A percentile compares a stretch with the other conserved stretches of the same genome.
phyloP scores from a whole-genome alignment of 2,329 filamentous ascomycete species.

The Chlorencoelia australis region DNA sequence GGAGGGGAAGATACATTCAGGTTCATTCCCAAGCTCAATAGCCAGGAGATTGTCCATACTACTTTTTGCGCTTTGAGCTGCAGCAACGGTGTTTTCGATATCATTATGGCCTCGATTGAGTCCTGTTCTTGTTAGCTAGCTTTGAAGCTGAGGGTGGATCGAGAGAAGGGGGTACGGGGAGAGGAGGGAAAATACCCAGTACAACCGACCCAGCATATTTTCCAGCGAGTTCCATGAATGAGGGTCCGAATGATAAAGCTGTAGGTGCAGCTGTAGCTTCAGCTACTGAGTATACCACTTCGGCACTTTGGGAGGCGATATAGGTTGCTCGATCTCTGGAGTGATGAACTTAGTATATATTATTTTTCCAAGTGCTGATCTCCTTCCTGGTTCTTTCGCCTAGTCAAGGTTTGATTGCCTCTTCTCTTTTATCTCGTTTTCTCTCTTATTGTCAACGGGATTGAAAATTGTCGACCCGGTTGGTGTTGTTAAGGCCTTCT shows the following conservation, averaged over 20 bases:
- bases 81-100: conserved; percentile 42
- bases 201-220: conserved; percentile 40
- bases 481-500: too few relatives aligned
- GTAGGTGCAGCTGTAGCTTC: conserved; percentile 37
- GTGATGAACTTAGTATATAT: too few relatives aligned
- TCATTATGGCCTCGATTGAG: conserved; percentile 44
- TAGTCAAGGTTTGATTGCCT: too few relatives aligned
- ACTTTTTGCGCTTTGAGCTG: conserved; percentile 35
- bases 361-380: too few relatives aligned
- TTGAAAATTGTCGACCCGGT: too few relatives aligned
- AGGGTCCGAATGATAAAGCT: conserved; percentile 41
- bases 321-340: conserved; percentile 43
- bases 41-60: conserved; percentile 40
- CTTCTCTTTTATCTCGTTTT: too few relatives aligned
- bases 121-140: conserved; percentile 19
- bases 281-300: conserved; percentile 42
- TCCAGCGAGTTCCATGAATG: conserved; percentile 40
- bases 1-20: conserved; percentile 35
- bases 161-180: neutral
- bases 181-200: conserved; percentile 26
- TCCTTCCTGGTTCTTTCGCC: too few relatives aligned
- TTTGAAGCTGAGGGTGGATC: neutral
- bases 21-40: conserved; percentile 48
- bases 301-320: conserved; percentile 33
- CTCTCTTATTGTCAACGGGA: too few relatives aligned